These are phyloP conservation scores for Tetracladium marchalianum DNA, from an alignment of 495 filamentous ascomycete species.

Conservation along the genomic window DNA sequence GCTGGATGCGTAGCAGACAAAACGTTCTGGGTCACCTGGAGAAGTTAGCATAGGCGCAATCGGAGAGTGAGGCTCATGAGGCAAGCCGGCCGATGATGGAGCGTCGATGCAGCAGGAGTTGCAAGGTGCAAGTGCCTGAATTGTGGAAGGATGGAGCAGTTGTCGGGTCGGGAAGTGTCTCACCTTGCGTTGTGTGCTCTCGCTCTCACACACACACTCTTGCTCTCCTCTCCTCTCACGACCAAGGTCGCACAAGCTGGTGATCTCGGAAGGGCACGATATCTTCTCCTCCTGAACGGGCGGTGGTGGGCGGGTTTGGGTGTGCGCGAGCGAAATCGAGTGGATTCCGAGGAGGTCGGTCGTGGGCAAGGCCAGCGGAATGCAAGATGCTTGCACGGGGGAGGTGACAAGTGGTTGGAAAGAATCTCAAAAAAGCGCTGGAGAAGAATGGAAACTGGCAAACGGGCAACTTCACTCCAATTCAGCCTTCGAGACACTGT, in stretches of 20 bases:
- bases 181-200: slow-evolving; percentile 6
- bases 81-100: background rate
- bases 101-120: background rate
- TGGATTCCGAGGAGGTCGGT: background rate
- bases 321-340: background rate
- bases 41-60: slow-evolving; percentile 9
- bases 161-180: slow-evolving; percentile 8
- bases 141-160: too few relatives aligned
- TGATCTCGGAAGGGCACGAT: slow-evolving; percentile 2
- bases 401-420: background rate
- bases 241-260: slow-evolving; percentile 7
- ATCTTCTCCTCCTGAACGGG: background rate
- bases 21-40: slow-evolving; percentile 1
- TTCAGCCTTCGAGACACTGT: slow-evolving; percentile 4
- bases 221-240: background rate
- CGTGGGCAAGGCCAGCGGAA: background rate
- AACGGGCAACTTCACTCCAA: slow-evolving; percentile 2
- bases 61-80: background rate
- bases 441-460: slow-evolving; percentile 11
- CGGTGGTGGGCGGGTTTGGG: background rate
- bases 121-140: background rate
- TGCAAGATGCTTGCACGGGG: background rate
- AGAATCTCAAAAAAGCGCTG: slow-evolving; percentile 13
- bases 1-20: slow-evolving; percentile 1
- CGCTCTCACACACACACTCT: background rate